These are phyloP conservation scores for Aspergillus glaucus DNA, from an alignment of 2,329 filamentous ascomycete species.

Conservation along the genomic window DNA sequence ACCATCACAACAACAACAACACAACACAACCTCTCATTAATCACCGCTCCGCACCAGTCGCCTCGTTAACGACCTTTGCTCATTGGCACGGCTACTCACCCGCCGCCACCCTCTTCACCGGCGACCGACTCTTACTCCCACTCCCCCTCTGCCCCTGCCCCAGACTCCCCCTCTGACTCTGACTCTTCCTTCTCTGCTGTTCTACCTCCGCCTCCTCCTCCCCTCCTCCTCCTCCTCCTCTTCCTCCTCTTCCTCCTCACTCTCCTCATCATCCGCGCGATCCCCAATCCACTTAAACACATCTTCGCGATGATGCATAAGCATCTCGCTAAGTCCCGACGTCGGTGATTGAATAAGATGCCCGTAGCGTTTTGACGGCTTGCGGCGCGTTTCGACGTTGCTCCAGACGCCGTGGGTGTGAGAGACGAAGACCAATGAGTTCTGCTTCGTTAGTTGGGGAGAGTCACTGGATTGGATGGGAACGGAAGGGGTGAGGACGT, in stretches of 20 bases:
- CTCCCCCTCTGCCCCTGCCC: background rate
- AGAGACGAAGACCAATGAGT: conserved; percentile 74
- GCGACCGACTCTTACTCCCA: conserved; percentile 9
- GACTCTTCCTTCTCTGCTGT: too few relatives aligned
- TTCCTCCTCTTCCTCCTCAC: conserved; percentile 22
- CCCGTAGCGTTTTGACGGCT: conserved; percentile 54
- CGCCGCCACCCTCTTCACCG: conserved; percentile 4
- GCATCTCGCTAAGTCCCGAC: conserved; percentile 50
- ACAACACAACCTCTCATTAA: too few relatives aligned
- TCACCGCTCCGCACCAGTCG: too few relatives aligned
- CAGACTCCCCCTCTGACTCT: too few relatives aligned
- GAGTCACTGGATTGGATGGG: conserved; percentile 1
- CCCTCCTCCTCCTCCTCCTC: background rate
- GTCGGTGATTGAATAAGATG: conserved; percentile 43
- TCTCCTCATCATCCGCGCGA: conserved; percentile 23
- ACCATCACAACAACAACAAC: too few relatives aligned
- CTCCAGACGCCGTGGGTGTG: conserved; percentile 70
- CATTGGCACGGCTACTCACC: too few relatives aligned
- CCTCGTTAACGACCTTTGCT: too few relatives aligned
- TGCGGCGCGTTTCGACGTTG: conserved; percentile 53
- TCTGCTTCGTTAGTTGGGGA: conserved; percentile 27
- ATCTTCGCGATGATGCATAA: conserved; percentile 46
- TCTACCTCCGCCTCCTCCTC: conserved; percentile 1
- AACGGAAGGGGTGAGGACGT: conserved; percentile 15
- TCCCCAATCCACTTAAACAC: conserved; percentile 44